Evolutionary conservation across 257 asterid genomes (phyloP).

Genomic region (Parsonsia alboflavescens): DNA sequence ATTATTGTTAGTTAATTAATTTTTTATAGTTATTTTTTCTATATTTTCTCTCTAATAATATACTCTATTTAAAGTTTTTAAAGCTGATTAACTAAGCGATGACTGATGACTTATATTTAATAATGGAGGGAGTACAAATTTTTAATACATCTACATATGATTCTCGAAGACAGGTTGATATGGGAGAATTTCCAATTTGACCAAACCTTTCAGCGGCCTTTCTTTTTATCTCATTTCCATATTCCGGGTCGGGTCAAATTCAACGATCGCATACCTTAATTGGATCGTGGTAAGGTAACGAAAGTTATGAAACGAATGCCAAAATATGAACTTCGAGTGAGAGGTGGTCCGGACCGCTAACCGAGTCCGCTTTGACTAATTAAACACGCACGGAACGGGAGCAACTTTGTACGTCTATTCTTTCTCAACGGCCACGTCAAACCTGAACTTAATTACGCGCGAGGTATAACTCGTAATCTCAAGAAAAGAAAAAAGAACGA

Average conservation of each 20-base stretch:
- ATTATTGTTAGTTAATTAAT: no score
- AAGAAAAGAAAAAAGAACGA: background rate
- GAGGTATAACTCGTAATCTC: background rate
- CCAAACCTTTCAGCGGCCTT: background rate
- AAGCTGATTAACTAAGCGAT: no score
- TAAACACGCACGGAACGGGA: background rate
- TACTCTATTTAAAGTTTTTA: no score
- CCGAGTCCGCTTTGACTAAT: conserved; percentile 1
- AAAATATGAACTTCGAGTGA: background rate
- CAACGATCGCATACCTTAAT: background rate
- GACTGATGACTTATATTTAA: no score
- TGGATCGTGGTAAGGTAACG: no score
- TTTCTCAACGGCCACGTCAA: background rate
- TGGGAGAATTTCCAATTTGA: background rate
- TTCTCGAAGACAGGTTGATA: no score
- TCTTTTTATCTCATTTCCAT: background rate
- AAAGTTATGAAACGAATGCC: background rate
- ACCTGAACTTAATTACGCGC: background rate
- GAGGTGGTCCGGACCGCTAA: background rate
- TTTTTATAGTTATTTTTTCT: no score
- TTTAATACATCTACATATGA: no score
- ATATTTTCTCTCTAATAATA: no score
- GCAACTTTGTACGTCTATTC: background rate
- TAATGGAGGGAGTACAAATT: no score
- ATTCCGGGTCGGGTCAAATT: background rate